A percentile compares a stretch with the other conserved stretches of the same genome.
Evolutionary conservation across 2,329 filamentous ascomycete genomes (phyloP).

Genomic region (Penicillium sp.): DNA sequence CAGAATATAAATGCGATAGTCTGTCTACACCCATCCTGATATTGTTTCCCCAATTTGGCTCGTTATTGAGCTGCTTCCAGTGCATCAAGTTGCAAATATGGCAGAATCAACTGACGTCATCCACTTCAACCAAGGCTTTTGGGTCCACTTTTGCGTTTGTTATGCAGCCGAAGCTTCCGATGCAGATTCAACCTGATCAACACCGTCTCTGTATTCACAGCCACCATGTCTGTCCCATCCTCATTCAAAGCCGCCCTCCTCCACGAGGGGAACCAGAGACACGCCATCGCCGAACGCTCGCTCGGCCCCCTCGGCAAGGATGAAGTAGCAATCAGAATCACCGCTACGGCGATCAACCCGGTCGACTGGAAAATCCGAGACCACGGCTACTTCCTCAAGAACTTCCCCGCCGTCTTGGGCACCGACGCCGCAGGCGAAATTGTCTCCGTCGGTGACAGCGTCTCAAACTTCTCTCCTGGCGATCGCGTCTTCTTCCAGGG

Average conservation of each 20-base stretch:
- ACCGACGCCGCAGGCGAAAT: conserved; percentile 30
- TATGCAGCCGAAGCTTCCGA: background rate
- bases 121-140: too few relatives aligned
- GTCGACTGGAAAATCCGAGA: conserved; percentile 38
- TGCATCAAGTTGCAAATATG: too few relatives aligned
- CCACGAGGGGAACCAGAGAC: conserved; percentile 16
- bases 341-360: conserved; percentile 28
- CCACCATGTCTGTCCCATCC: conserved; percentile 5
- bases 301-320: conserved; percentile 22
- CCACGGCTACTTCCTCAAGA: conserved; percentile 28
- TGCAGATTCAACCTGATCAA: background rate
- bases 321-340: conserved; percentile 24
- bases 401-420: conserved; percentile 23
- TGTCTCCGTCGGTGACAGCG: conserved; percentile 26
- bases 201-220: background rate
- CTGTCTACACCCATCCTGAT: too few relatives aligned
- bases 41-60: too few relatives aligned
- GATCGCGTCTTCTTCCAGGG: conserved; percentile 44
- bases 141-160: background rate
- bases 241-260: conserved; percentile 22
- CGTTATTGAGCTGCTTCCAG: too few relatives aligned
- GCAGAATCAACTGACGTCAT: background rate
- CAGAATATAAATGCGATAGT: background rate
- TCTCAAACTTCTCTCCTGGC: conserved; percentile 26
- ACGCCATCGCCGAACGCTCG: conserved; percentile 25